Evolutionary conservation across 2,329 filamentous ascomycete genomes (phyloP).

Genomic region (Cladosporium colombiae): DNA sequence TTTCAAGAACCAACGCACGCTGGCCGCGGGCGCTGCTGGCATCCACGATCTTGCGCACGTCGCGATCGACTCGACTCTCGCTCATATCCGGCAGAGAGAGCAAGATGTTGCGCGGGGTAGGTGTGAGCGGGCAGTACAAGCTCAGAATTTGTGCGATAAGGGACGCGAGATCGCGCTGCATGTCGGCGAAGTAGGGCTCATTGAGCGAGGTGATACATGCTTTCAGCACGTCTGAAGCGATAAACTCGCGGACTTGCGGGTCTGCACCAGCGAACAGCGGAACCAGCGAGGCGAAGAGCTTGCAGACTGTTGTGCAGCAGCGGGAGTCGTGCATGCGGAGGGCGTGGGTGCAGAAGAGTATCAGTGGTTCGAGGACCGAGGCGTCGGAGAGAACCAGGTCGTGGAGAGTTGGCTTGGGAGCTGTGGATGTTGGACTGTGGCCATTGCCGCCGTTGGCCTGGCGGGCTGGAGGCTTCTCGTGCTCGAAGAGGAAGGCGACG

Average conservation of each 20-base stretch:
- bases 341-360: slow-evolving; percentile 88
- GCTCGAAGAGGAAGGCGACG: slow-evolving; percentile 82
- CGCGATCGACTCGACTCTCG: slow-evolving; percentile 63
- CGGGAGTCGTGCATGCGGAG: slow-evolving; percentile 87
- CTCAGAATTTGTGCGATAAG: slow-evolving; percentile 84
- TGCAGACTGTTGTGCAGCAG: slow-evolving; percentile 81
- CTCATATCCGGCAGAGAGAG: slow-evolving; percentile 76
- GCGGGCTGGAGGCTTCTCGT: slow-evolving; percentile 56
- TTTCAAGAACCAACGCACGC: slow-evolving; percentile 75
- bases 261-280: slow-evolving; percentile 65
- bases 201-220: slow-evolving; percentile 88
- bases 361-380: slow-evolving; percentile 79
- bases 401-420: slow-evolving; percentile 62
- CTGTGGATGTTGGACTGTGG: slow-evolving; percentile 9
- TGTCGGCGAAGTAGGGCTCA: slow-evolving; percentile 94
- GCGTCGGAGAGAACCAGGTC: slow-evolving; percentile 80
- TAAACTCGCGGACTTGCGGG: slow-evolving; percentile 80
- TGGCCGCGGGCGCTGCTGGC: slow-evolving; percentile 67
- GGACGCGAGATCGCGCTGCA: slow-evolving; percentile 86
- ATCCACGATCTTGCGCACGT: slow-evolving; percentile 42
- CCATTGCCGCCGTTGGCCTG: slow-evolving; percentile 20
- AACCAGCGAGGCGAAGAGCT: slow-evolving; percentile 82
- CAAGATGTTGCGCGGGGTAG: slow-evolving; percentile 74
- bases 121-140: slow-evolving; percentile 68
- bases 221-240: slow-evolving; percentile 83